Percentiles rank a stretch among this genome's conserved stretches.
Conservation (phyloP, 2,329 filamentous ascomycete genomes). For the Clonostachys rhizophaga region DNA sequence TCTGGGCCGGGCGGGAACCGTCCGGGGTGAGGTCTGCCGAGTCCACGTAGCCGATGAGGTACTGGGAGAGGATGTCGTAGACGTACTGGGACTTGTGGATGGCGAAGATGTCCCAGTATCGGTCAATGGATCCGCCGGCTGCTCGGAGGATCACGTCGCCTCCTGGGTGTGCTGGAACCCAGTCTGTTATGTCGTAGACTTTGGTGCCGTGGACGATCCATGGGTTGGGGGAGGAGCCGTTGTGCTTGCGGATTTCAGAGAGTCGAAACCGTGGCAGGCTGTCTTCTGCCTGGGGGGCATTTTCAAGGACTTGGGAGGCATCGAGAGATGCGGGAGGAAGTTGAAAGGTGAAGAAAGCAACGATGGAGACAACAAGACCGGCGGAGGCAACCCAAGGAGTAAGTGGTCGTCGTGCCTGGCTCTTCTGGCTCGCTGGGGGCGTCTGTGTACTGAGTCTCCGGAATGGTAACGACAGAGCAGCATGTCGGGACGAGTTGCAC, state of each 20-base stretch:
- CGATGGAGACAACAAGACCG: neutral
- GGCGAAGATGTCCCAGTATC: conserved; percentile 66
- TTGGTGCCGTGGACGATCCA: conserved; percentile 62
- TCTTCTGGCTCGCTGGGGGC: too few species aligned
- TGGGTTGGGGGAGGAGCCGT: conserved; percentile 44
- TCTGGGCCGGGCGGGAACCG: conserved; percentile 33
- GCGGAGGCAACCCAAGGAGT: neutral
- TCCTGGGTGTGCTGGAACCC: conserved; percentile 60
- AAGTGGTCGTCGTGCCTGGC: too few species aligned
- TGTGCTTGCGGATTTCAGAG: conserved; percentile 45
- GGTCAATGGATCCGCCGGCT: conserved; percentile 59
- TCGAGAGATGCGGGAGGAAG: neutral
- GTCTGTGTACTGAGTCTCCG: too few species aligned
- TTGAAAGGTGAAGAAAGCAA: neutral
- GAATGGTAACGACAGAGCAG: too few species aligned
- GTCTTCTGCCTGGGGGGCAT: neutral
- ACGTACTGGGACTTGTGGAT: conserved; percentile 65
- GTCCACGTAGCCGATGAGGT: conserved; percentile 58
- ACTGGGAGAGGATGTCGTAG: conserved; percentile 60
- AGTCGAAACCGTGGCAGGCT: conserved; percentile 42
- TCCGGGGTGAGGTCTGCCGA: conserved; percentile 48
- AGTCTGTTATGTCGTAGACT: conserved; percentile 69
- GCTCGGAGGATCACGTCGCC: conserved; percentile 65
- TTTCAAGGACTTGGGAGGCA: neutral
- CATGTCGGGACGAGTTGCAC: too few species aligned